Evolutionary conservation across 352 stramenopile genomes (phyloP).

Genomic region (Phytophthora macrochlamydospora): DNA sequence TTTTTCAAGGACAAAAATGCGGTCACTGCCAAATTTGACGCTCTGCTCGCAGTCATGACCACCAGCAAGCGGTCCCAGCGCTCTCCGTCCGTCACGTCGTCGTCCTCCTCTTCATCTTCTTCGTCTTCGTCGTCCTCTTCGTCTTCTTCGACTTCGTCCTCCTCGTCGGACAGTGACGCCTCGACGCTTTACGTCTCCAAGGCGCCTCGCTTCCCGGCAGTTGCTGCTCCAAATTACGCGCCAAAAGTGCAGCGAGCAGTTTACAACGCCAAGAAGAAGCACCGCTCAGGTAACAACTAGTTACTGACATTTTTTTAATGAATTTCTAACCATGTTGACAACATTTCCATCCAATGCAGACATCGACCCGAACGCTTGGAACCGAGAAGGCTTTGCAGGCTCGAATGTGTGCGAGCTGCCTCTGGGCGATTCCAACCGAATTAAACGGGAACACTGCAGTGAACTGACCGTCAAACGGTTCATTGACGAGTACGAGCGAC

Average conservation of each 20-base stretch:
- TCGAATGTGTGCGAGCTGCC: constrained; percentile 81
- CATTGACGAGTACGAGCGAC: constrained; percentile 85
- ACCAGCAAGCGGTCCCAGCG: constrained; percentile 37
- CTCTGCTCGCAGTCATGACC: constrained; percentile 15
- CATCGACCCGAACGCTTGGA: constrained; percentile 68
- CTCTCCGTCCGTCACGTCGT: constrained; percentile 56
- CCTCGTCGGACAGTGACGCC: constrained; percentile 41
- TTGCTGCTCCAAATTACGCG: constrained; percentile 51
- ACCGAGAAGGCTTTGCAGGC: constrained; percentile 80
- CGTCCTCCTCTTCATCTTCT: not conserved
- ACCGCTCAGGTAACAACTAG: constrained; percentile 61
- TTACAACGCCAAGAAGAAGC: constrained; percentile 66
- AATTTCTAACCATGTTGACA: no score
- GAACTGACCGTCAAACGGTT: constrained; percentile 84
- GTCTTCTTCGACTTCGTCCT: constrained; percentile 41
- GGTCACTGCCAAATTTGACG: no score
- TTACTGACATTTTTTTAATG: not conserved
- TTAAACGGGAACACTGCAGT: constrained; percentile 76
- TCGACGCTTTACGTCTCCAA: constrained; percentile 6
- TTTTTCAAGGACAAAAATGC: no score
- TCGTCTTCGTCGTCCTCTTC: constrained; percentile 20
- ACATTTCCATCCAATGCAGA: constrained; percentile 36
- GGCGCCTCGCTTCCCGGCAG: constrained; percentile 51
- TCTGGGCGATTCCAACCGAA: constrained; percentile 64
- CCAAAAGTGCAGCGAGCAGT: constrained; percentile 56